These are phyloP conservation scores for Amorphotheca resinae DNA, from an alignment of 495 filamentous ascomycete species.

Conservation along the genomic window DNA sequence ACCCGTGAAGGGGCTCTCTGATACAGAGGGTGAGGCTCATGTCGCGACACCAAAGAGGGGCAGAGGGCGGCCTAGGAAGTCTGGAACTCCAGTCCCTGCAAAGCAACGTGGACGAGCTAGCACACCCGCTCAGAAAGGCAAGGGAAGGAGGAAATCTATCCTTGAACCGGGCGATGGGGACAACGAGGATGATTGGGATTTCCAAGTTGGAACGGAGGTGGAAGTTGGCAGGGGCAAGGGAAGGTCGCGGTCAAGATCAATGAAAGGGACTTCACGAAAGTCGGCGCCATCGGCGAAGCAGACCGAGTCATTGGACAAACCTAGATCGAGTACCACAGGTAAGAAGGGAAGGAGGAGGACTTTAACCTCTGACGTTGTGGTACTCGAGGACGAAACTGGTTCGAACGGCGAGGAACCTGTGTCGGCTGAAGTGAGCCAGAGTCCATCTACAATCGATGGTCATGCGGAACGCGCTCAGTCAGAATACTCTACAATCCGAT, in stretches of 20 bases:
- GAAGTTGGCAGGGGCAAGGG: slow-evolving; percentile 14
- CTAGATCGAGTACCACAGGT: slow-evolving; percentile 1
- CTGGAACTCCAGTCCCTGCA: slow-evolving; percentile 26
- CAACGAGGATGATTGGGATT: slow-evolving; percentile 11
- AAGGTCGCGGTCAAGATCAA: slow-evolving; percentile 17
- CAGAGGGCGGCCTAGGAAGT: slow-evolving; percentile 19
- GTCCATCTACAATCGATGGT: background rate
- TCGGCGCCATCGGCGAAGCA: slow-evolving; percentile 4
- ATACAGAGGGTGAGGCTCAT: slow-evolving; percentile 25
- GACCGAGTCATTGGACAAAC: background rate
- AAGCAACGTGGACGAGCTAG: slow-evolving; percentile 15
- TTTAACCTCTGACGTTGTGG: slow-evolving; percentile 16
- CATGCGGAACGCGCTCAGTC: slow-evolving; percentile 4
- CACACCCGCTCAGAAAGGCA: slow-evolving; percentile 28
- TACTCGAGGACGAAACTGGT: slow-evolving; percentile 13
- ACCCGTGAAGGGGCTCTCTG: slow-evolving; percentile 36
- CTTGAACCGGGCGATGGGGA: slow-evolving; percentile 15
- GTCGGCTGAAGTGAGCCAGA: slow-evolving; percentile 5
- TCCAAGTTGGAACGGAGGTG: slow-evolving; percentile 9
- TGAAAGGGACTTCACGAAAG: slow-evolving; percentile 10
- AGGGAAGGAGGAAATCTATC: slow-evolving; percentile 26
- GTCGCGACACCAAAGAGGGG: slow-evolving; percentile 14
- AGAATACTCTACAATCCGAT: slow-evolving; percentile 16
- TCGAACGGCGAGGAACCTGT: background rate
- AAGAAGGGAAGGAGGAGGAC: slow-evolving; percentile 15